These are phyloP conservation scores for Stephania japonica DNA, from an alignment of 164 flowering plant genomes.

Conservation along the genomic window DNA sequence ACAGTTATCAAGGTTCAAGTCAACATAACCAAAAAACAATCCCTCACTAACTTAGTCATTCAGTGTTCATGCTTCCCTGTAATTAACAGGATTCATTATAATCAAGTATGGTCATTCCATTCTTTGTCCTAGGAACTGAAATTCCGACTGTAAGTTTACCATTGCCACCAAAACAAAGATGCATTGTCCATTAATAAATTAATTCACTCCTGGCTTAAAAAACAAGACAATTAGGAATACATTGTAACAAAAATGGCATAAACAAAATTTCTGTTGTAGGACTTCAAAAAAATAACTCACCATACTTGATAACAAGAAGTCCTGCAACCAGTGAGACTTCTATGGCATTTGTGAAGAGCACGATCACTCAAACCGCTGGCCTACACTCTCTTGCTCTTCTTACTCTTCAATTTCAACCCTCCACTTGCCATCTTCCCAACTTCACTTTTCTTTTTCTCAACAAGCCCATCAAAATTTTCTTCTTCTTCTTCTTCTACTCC, in stretches of 20 bases:
- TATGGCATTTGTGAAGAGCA: not conserved
- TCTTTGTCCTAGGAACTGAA: no score
- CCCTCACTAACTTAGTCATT: no score
- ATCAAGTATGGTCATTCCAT: no score
- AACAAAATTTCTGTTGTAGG: slow-evolving; percentile 8
- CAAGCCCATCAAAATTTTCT: not conserved
- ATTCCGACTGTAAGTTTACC: not conserved
- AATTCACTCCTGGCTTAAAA: not conserved
- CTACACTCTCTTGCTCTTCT: slow-evolving; percentile 18
- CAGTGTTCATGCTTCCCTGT: no score
- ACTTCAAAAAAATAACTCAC: not conserved
- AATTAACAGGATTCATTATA: no score
- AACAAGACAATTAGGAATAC: not conserved
- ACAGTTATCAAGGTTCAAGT: not conserved
- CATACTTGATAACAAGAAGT: slow-evolving; percentile 10
- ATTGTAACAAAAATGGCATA: slow-evolving; percentile 2
- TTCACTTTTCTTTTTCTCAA: slow-evolving; percentile 12
- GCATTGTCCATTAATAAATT: not conserved
- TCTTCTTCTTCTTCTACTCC: not conserved
- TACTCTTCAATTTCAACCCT: slow-evolving; percentile 22
- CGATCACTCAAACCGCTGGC: not conserved
- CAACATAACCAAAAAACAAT: no score
- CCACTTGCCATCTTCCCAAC: slow-evolving; percentile 13
- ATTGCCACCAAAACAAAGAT: not conserved
- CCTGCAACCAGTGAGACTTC: slow-evolving; percentile 2